Percentiles rank a stretch among this genome's conserved stretches.
Conservation (phyloP, 1,139 yeast genomes). For the Yamadazyma jaroonii region DNA sequence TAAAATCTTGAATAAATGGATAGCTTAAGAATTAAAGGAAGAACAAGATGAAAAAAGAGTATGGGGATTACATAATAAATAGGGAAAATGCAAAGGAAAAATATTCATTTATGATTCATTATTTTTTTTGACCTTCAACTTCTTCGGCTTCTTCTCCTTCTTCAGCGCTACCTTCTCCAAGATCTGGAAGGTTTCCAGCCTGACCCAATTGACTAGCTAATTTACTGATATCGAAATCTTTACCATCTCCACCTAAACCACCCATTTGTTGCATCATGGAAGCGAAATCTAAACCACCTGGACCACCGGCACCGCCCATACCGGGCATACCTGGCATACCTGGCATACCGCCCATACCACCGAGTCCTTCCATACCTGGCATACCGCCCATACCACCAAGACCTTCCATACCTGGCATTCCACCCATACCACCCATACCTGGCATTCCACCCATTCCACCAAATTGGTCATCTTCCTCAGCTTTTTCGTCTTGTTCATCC, state of each 20-base stretch:
- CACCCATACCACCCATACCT: constrained; percentile 26
- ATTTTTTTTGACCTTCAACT: constrained; percentile 20
- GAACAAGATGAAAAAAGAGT: background rate
- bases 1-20: constrained; percentile 7
- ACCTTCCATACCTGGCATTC: constrained; percentile 24
- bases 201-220: constrained; percentile 47
- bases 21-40: background rate
- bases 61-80: background rate
- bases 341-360: constrained; percentile 22
- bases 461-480: constrained; percentile 42
- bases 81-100: background rate
- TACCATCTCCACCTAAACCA: constrained; percentile 36
- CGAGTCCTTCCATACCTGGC: constrained; percentile 29
- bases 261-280: constrained; percentile 25
- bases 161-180: constrained; percentile 29
- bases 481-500: constrained; percentile 78
- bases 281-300: constrained; percentile 19
- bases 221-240: constrained; percentile 33
- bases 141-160: constrained; percentile 27
- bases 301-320: constrained; percentile 24
- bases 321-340: constrained; percentile 25
- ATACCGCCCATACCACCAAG: constrained; percentile 29
- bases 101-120: constrained; percentile 5
- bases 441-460: constrained; percentile 24
- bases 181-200: constrained; percentile 38